phyloP scores from a whole-genome alignment of 2,329 filamentous ascomycete species.

The Fusarium chlamydosporum region DNA sequence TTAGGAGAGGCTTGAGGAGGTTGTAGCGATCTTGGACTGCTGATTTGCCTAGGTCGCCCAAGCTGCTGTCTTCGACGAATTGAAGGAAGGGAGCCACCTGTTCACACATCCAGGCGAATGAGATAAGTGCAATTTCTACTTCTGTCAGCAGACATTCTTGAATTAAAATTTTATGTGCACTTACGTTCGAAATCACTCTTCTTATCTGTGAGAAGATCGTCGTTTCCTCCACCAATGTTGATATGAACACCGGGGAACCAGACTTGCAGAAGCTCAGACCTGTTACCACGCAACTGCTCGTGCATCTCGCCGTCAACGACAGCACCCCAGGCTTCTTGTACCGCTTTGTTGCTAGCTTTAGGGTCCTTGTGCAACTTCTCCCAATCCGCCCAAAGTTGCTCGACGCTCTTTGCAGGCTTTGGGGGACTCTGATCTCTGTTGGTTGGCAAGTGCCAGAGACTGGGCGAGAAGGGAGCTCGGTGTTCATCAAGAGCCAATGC shows the following conservation, averaged over 20 bases:
- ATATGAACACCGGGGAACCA: conserved; percentile 51
- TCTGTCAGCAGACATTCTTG: conserved; percentile 8
- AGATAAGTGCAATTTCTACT: conserved; percentile 48
- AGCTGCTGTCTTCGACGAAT: conserved; percentile 27
- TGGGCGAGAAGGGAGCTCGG: conserved; percentile 54
- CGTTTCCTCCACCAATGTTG: conserved; percentile 48
- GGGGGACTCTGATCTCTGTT: conserved; percentile 15
- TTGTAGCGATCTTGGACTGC: conserved; percentile 42
- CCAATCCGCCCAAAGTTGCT: conserved; percentile 36
- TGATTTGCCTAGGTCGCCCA: conserved; percentile 31
- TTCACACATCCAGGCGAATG: conserved; percentile 50
- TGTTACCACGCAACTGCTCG: conserved; percentile 25
- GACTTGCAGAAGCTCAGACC: conserved; percentile 44
- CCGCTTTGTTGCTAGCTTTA: conserved; percentile 20
- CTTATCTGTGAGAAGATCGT: conserved; percentile 39
- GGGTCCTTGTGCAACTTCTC: conserved; percentile 21
- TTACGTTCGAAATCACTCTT: conserved; percentile 49
- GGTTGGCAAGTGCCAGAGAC: conserved; percentile 50
- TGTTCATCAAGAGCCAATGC: conserved; percentile 68
- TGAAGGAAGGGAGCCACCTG: conserved; percentile 43
- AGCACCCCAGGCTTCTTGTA: conserved; percentile 33
- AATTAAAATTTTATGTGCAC: neutral
- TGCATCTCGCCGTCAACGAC: conserved; percentile 44
- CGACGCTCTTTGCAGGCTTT: conserved; percentile 19
- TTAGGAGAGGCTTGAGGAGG: conserved; percentile 44